Percentiles rank a stretch among this genome's conserved stretches.
These are phyloP conservation scores for Exophiala spinifera DNA, from an alignment of 2,329 filamentous ascomycete genomes.

Conservation along the genomic window DNA sequence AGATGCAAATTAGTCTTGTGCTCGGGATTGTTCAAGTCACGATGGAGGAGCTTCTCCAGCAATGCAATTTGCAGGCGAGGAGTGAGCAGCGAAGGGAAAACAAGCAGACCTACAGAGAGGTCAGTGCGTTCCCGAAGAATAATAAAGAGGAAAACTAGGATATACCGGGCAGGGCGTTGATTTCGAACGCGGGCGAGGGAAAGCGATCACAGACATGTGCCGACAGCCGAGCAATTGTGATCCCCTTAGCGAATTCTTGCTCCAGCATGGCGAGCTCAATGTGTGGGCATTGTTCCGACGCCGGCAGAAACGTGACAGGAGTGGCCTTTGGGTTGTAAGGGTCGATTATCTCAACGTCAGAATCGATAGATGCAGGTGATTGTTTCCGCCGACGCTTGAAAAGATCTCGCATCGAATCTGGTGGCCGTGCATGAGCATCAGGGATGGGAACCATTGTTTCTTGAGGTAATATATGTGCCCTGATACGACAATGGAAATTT, in stretches of 20 bases:
- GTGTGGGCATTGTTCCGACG: neutral
- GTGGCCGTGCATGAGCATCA: slow-evolving; percentile 76
- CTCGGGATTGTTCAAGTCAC: slow-evolving; percentile 66
- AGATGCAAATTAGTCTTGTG: slow-evolving; percentile 91
- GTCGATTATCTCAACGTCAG: slow-evolving; percentile 58
- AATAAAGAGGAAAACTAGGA: no score
- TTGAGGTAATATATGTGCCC: no score
- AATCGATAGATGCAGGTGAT: slow-evolving; percentile 1
- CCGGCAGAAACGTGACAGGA: neutral
- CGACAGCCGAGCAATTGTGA: slow-evolving; percentile 43
- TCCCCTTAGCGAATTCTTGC: neutral
- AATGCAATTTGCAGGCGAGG: slow-evolving; percentile 65
- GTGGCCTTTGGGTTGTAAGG: slow-evolving; percentile 41
- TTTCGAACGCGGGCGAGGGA: slow-evolving; percentile 58
- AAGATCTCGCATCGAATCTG: slow-evolving; percentile 62
- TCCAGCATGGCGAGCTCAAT: neutral
- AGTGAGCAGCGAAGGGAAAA: slow-evolving; percentile 73
- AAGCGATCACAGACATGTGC: slow-evolving; percentile 22
- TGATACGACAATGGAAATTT: no score
- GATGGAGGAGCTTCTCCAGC: slow-evolving; percentile 71
- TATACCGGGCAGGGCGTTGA: slow-evolving; percentile 67
- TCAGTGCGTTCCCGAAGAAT: slow-evolving; percentile 6
- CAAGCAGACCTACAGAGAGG: slow-evolving; percentile 64
- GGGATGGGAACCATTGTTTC: no score
- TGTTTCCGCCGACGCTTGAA: slow-evolving; percentile 73